These are phyloP conservation scores for Fusarium brevicatenulatum DNA, from an alignment of 2,329 filamentous ascomycete species.

Conservation along the genomic window DNA sequence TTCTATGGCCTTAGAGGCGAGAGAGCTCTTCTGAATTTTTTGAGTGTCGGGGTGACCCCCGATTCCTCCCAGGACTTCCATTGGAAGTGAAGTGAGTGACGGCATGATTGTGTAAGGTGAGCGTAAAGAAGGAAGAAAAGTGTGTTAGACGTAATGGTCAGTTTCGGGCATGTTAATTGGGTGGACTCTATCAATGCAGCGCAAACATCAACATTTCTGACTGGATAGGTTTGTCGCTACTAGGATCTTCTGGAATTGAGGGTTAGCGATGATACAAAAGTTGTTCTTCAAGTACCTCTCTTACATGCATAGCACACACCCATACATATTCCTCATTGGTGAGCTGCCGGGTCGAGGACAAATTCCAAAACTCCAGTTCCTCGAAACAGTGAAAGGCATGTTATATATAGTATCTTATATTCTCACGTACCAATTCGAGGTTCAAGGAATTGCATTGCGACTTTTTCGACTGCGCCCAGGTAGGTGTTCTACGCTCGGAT, in stretches of 20 bases:
- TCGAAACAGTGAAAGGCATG: neutral
- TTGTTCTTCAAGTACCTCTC: neutral
- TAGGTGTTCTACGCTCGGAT: too few species aligned
- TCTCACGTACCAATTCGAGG: neutral
- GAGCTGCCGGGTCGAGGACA: neutral
- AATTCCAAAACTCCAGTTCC: neutral
- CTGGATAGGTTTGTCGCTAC: neutral
- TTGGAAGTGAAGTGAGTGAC: too few species aligned
- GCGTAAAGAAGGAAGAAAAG: too few species aligned
- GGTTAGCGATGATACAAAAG: neutral
- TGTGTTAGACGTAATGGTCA: neutral
- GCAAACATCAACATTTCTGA: neutral
- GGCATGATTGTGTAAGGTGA: too few species aligned
- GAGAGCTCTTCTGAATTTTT: too few species aligned
- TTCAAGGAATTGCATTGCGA: neutral
- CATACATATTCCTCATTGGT: neutral
- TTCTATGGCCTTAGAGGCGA: too few species aligned
- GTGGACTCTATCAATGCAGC: neutral
- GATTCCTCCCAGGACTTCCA: too few species aligned
- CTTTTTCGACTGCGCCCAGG: neutral
- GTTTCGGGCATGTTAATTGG: neutral
- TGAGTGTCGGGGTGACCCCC: too few species aligned
- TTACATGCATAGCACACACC: neutral
- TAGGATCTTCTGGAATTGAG: neutral
- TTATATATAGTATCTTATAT: neutral